Evolutionary conservation across 805 yeast genomes (phyloP), one percentile per base, ranked within the genome.

Genomic region (Scheffersomyces spartinae): DNA sequence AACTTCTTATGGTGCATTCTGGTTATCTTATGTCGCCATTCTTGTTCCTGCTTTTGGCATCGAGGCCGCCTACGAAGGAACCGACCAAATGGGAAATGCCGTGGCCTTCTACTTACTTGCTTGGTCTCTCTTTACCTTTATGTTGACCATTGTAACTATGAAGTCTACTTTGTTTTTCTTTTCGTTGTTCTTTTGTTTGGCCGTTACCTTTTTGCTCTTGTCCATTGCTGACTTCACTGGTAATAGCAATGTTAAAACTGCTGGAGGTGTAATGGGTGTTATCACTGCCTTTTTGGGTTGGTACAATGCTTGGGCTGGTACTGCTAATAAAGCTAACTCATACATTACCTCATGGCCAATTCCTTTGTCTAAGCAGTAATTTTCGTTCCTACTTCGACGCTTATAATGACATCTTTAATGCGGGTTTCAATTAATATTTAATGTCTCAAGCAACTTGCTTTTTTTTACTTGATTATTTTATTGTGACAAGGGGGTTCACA

Each of bases 21-120:
- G 85, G 85, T 43, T 75, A 39, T 52, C 75, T 13, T 78, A 52
- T 40, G 77, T 70, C 17, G 75, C 82, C 2, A 62, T 78, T 23
- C 48, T 65, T 33, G 55, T 75, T 20, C 63, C 64, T 9, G 64
- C 71, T 42, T 78, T 77, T 47, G 79, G 79, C 17, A 71, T 77
- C 30, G 49, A 47, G 15, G 53, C 48, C 3, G 74, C 84, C 9
- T 76, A 74, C 4, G 62, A 52, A 4, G 62, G 47, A 19, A 42
- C 38, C 9, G 45, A 43, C 2, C 54, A 57, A 26, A 47, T 67
- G 13, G 46, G 40, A 7, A 55, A 64, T 36, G 81, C 78, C 3
- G 42, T 74, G 11, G 57, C 55, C 0, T 55, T 59, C 34, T 59
- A 39, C 36, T 43, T 58, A 27, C 14, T 49, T 12, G 64, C 52